A percentile compares a stretch with the other conserved stretches of the same genome.
These are phyloP conservation scores for Trichoderma breve DNA, from an alignment of 2,329 filamentous ascomycete genomes.

Conservation along the genomic window DNA sequence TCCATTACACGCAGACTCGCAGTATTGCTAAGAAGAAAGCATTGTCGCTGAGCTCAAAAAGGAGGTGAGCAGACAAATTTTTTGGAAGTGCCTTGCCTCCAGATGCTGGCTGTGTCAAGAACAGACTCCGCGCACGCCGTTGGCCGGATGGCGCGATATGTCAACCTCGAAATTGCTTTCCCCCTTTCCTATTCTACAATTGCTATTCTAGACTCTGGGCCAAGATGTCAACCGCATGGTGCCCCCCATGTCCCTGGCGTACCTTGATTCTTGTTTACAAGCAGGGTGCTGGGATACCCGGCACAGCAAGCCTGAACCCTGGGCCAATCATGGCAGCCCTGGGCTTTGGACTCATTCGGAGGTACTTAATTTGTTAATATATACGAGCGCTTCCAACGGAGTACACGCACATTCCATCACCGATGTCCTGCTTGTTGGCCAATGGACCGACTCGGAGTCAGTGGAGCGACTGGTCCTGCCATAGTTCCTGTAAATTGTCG, in stretches of 20 bases:
- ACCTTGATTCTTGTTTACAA: neutral
- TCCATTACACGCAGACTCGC: neutral
- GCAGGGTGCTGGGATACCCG: constrained; percentile 6
- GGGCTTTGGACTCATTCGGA: neutral
- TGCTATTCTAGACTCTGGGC: constrained; percentile 2
- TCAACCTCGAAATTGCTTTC: neutral
- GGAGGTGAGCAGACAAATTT: constrained; percentile 1
- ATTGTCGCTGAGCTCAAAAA: neutral
- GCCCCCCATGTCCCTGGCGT: neutral
- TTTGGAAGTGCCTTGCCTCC: neutral
- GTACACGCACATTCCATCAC: neutral
- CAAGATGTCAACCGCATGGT: neutral
- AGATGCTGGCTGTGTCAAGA: neutral
- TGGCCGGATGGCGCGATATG: constrained; percentile 10
- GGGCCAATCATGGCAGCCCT: constrained; percentile 1
- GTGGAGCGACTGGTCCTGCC: constrained; percentile 15
- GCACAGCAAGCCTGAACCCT: neutral
- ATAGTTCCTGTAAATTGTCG: constrained; percentile 3
- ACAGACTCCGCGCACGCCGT: neutral
- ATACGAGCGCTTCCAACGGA: neutral
- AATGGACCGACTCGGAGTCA: neutral
- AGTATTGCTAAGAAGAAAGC: neutral
- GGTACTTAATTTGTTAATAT: neutral
- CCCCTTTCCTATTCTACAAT: constrained; percentile 1
- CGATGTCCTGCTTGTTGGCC: neutral